Evolutionary conservation across 306 rosid genomes (phyloP), one percentile per base, ranked within the genome.

Genomic region (Lagenaria siceraria): DNA sequence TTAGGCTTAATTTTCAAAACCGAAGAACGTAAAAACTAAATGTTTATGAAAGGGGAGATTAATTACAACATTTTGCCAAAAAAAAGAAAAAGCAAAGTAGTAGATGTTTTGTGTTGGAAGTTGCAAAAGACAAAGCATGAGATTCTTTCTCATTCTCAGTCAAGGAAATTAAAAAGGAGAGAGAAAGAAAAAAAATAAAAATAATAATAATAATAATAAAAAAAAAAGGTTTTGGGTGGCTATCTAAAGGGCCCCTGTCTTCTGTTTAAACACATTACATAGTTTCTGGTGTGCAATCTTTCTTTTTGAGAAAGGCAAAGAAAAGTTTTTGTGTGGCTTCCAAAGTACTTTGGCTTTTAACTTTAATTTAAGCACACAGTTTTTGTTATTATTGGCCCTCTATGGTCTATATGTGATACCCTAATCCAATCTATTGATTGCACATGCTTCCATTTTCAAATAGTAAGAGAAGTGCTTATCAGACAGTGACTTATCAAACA

Each of bases 391-490:
- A 40, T 22, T 69, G 36, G 55, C 55, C 75, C 55, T 69, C 51
- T 42, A 24, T 21, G 33, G 49, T 15, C 75, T 69, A 69, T 69
- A 6, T 40, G 74, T 22, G 12, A 65, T 68, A 69, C 55, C 31
- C 75, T 69, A 69, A 69, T 35, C 21, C 75, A 43, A 69, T 69
- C 75, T 69, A 43, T 42, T 69, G 75, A 69, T 69, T 12, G 75
- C 75, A 69, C 55, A 69, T 69, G 75, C 55, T 69, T 43, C 75
- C 31, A 4, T 66, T 10, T 38, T 9, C 0, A 35, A 65, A 64
- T 11, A 17, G 8, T 35, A n/a, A 24, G 61, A 14, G 4, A 46
- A 46, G 52, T 21, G 19, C 49, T 19, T 22, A 64, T 64, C 72
- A 64, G 72, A 64, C 1, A 9, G 74, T n/a, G 74, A 66, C 52